Evolutionary conservation across 805 yeast species (phyloP).

Genomic region (Metschnikowia corniflorae): DNA sequence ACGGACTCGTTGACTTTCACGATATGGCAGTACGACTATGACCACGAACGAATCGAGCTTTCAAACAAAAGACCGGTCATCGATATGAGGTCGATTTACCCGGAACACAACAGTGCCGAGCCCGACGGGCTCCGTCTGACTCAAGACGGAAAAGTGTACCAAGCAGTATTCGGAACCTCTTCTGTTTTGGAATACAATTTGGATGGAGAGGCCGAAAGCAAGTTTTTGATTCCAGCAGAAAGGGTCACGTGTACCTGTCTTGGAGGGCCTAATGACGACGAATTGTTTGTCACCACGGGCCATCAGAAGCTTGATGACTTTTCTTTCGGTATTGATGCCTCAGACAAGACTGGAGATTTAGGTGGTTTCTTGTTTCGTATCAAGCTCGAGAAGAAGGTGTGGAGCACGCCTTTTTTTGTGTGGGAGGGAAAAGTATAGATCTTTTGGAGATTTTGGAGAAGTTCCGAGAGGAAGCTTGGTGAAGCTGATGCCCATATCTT

Average conservation of each 20-base stretch:
- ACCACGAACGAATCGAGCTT: slow-evolving; percentile 25
- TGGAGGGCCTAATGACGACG: slow-evolving; percentile 50
- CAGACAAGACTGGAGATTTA: slow-evolving; percentile 38
- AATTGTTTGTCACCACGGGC: slow-evolving; percentile 67
- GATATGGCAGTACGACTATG: slow-evolving; percentile 39
- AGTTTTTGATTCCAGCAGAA: slow-evolving; percentile 54
- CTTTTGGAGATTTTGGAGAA: too few species aligned
- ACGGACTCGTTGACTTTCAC: slow-evolving; percentile 37
- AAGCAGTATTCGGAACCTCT: slow-evolving; percentile 64
- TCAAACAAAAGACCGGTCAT: slow-evolving; percentile 26
- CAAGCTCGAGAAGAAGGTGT: slow-evolving; percentile 31
- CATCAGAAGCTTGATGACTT: slow-evolving; percentile 45
- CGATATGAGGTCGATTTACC: slow-evolving; percentile 17
- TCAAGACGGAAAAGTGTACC: slow-evolving; percentile 50
- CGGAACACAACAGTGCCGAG: slow-evolving; percentile 39
- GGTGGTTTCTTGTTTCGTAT: slow-evolving; percentile 61
- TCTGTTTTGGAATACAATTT: slow-evolving; percentile 52
- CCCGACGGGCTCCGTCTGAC: slow-evolving; percentile 82
- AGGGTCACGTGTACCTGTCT: slow-evolving; percentile 65
- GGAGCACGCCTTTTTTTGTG: slow-evolving; percentile 23
- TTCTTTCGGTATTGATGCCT: slow-evolving; percentile 21
- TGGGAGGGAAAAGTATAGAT: too few species aligned
- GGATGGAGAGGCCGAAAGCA: slow-evolving; percentile 49
- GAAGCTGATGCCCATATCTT: too few species aligned
- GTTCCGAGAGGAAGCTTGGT: too few species aligned